Percentiles rank a stretch among this genome's conserved stretches.
Evolutionary conservation across 768 basidiomycete genomes (phyloP).

Genomic region (Lactarius sp.): DNA sequence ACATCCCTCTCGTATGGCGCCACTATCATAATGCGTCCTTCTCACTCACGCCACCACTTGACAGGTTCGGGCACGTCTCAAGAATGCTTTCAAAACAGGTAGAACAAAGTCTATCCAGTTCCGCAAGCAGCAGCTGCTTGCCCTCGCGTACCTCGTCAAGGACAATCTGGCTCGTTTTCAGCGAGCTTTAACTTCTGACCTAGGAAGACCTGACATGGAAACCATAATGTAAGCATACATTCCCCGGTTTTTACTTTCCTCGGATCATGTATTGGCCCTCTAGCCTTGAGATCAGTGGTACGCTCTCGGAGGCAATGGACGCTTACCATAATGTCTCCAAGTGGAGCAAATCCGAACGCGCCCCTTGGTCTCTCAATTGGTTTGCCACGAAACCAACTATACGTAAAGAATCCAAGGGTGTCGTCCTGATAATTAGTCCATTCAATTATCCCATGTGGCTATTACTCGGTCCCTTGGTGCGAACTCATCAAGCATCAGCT

Average conservation of each 20-base stretch:
- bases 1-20: conserved; percentile 27
- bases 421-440: conserved; percentile 62
- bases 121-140: conserved; percentile 72
- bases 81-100: conserved; percentile 55
- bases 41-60: background rate
- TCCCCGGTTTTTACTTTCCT: background rate
- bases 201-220: conserved; percentile 61
- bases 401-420: conserved; percentile 73
- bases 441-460: conserved; percentile 75
- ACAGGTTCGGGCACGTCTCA: conserved; percentile 55
- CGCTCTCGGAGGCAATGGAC: conserved; percentile 46
- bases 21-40: background rate
- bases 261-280: background rate
- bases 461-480: conserved; percentile 52
- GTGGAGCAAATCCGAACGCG: conserved; percentile 65
- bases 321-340: conserved; percentile 62
- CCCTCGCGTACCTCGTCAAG: conserved; percentile 65
- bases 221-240: conserved; percentile 41
- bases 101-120: conserved; percentile 62
- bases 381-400: conserved; percentile 57
- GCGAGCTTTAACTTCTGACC: conserved; percentile 53
- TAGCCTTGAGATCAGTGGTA: conserved; percentile 58
- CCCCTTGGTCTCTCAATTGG: conserved; percentile 52
- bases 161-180: conserved; percentile 64
- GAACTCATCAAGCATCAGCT: conserved; percentile 17